Conservation (phyloP, 331 rosid genomes). For the Quercus tomentella region DNA sequence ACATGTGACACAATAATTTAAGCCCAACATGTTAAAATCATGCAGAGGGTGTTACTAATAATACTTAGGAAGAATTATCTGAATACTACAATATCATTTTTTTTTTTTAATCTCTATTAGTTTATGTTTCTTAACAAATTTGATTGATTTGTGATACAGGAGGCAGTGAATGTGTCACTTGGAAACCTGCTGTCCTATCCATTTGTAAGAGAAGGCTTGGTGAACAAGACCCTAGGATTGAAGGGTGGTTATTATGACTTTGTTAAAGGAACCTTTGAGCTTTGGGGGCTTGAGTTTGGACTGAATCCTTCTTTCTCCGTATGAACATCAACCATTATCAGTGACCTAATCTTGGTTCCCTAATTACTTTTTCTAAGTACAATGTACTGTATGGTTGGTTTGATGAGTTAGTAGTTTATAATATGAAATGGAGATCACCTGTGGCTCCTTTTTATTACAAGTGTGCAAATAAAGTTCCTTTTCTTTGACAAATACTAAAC, state of each 20-base stretch:
- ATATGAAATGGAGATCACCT: conserved; percentile 17
- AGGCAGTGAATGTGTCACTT: conserved; percentile 76
- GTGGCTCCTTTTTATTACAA: conserved; percentile 5
- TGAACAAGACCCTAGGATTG: conserved; percentile 70
- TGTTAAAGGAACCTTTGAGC: conserved; percentile 77
- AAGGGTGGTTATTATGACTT: conserved; percentile 93
- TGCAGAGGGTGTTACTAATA: background rate
- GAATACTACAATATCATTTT: no score
- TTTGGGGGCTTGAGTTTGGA: conserved; percentile 84
- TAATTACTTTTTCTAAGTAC: conserved; percentile 33
- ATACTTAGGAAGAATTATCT: no score
- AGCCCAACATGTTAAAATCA: background rate
- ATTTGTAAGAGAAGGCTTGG: conserved; percentile 86
- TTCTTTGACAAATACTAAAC: background rate
- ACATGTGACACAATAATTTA: no score
- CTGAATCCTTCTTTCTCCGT: conserved; percentile 70
- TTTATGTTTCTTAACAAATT: background rate
- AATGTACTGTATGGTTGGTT: conserved; percentile 30
- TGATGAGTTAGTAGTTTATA: conserved; percentile 5
- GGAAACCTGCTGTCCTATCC: conserved; percentile 87
- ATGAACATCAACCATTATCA: conserved; percentile 66
- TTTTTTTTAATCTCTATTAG: background rate
- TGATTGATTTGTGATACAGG: conserved; percentile 44
- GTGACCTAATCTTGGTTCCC: conserved; percentile 39
- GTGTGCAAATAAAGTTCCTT: background rate